Base-by-base conservation (phyloP, 768 basidiomycete genomes). In the Auriscalpium orientale region DNA sequence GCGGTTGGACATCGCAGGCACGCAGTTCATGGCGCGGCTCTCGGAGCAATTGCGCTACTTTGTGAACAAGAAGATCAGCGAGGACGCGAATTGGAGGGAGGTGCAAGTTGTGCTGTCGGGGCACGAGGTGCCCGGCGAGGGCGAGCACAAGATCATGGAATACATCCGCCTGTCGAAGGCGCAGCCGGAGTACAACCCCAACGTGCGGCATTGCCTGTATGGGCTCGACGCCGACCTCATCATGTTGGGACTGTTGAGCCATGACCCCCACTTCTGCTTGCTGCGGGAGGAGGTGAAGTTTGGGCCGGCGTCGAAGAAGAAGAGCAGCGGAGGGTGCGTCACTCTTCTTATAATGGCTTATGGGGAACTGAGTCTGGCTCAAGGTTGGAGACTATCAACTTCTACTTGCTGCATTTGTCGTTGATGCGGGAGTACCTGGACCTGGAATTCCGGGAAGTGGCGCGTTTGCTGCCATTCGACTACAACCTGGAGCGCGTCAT, bases 141-240 rank as follows among this genome's bases (percentile, higher is more conserved):
- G 97, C 57, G 97, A 99, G 68, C 97, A 99, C 81, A 99, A 99
- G 78, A 95, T 99, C 63, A 98, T 98, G 90, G 97, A 98, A 69
- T 99, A 95, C 72, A 98, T 99, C 68, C 87, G 97, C 40, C 73
- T 93, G 58, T 86, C 89, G 52, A 89, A 95, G 63, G 95, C 97
- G 34, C 97, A 98, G 70, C 91, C 89, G 8, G 87, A 91, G 68
- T 95, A 98, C 75, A 89, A 97, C 72, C 91, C 95, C 4, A 98
- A 98, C 71, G 81, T 94, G 54, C 87, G 97, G 62, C 97, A 99
- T 72, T 99, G 97, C 73, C 76, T 99, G 54, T 99, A 99, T 70
- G 97, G 97, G 45, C 85, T 99, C 37, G 97, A 99, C 67, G 97
- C 97, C 35, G 97, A 99, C 74, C 73, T 99, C 61, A 91, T 99